Conservation (phyloP, 129 eudicot species). For the Erigeron canadensis region DNA sequence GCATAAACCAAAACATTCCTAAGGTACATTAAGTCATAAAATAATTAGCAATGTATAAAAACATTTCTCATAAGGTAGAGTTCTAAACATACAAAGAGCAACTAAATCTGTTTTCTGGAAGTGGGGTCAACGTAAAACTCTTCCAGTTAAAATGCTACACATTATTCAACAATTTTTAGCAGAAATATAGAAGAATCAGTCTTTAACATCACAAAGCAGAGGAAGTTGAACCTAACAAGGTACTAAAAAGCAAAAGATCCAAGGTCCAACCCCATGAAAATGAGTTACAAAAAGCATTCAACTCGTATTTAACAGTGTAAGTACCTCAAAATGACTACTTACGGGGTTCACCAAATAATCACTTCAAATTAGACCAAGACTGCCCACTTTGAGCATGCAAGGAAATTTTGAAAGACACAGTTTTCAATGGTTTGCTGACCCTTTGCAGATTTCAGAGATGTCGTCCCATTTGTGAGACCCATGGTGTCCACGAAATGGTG, state of each 20-base stretch:
- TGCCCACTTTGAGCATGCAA: background rate
- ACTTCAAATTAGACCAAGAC: slow-evolving; percentile 14
- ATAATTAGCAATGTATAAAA: background rate
- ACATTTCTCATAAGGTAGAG: background rate
- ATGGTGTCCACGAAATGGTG: slow-evolving; percentile 24
- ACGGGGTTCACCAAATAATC: slow-evolving; percentile 32
- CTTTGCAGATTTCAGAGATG: slow-evolving; percentile 27
- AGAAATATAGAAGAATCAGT: slow-evolving; percentile 22
- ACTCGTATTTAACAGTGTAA: slow-evolving; percentile 24
- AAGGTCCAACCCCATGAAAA: slow-evolving; percentile 17
- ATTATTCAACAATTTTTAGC: slow-evolving; percentile 27
- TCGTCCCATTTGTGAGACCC: slow-evolving; percentile 37
- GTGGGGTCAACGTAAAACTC: background rate
- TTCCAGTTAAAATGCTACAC: background rate
- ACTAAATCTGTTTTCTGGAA: background rate
- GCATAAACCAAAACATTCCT: background rate
- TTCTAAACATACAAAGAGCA: background rate
- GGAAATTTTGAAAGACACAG: slow-evolving; percentile 6
- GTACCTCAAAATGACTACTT: slow-evolving; percentile 26
- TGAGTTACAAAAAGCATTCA: slow-evolving; percentile 23
- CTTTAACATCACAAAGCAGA: slow-evolving; percentile 32
- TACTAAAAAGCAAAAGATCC: slow-evolving; percentile 10
- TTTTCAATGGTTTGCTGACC: slow-evolving; percentile 21
- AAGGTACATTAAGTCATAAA: background rate
- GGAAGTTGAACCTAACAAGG: slow-evolving; percentile 25